These are phyloP conservation scores for Nemania sp. DNA, from an alignment of 2,329 filamentous ascomycete genomes.

Conservation along the genomic window DNA sequence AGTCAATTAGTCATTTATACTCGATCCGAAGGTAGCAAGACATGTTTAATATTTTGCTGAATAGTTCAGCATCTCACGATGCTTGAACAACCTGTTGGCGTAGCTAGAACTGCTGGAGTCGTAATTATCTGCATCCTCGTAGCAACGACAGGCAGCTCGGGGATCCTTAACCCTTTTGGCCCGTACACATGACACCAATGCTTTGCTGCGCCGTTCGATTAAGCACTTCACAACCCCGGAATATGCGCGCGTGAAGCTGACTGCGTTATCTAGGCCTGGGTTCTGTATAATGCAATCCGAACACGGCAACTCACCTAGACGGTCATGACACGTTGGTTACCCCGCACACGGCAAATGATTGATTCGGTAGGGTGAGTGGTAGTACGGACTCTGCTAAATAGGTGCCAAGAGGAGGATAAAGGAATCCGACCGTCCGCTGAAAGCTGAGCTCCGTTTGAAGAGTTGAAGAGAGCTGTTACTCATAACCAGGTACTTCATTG, in stretches of 20 bases:
- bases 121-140: not conserved
- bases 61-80: not conserved
- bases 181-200: not conserved
- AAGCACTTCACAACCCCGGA: slow-evolving; percentile 9
- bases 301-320: not conserved
- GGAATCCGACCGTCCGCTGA: not conserved
- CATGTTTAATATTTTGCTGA: not conserved
- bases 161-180: not conserved
- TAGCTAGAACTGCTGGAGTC: not conserved
- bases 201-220: not conserved
- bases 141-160: not conserved
- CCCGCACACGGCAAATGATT: slow-evolving; percentile 35
- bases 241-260: not conserved
- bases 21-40: not conserved
- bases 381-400: not conserved
- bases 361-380: slow-evolving; percentile 7
- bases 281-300: not conserved
- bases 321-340: slow-evolving; percentile 10
- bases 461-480: not conserved
- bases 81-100: not conserved
- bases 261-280: not conserved
- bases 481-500: too few relatives aligned
- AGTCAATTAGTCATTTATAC: not conserved
- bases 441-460: not conserved
- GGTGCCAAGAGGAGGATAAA: not conserved